Evolutionary conservation across 257 asterid genomes (phyloP).

Genomic region (Ajuga chamaepitys): DNA sequence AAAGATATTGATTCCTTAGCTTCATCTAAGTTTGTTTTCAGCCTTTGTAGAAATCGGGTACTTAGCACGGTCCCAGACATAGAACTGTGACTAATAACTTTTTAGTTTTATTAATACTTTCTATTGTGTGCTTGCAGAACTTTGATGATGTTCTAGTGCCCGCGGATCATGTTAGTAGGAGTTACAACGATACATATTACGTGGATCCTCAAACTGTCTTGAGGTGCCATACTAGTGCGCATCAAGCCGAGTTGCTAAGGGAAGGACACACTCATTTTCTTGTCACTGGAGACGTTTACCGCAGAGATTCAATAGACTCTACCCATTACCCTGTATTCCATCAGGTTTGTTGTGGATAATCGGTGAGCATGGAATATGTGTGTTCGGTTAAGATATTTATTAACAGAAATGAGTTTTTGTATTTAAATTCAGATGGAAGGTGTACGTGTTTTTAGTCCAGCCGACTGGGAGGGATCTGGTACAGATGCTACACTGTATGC

Average conservation of each 20-base stretch:
- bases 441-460: constrained; percentile 70
- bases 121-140: constrained; percentile 52
- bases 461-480: constrained; percentile 64
- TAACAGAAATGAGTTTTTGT: constrained; percentile 5
- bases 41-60: too few species aligned
- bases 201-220: constrained; percentile 85
- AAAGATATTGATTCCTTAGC: neutral
- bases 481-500: constrained; percentile 65
- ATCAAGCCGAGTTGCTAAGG: constrained; percentile 84
- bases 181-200: constrained; percentile 88
- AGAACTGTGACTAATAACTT: neutral
- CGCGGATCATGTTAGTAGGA: constrained; percentile 77
- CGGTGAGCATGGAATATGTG: constrained; percentile 1
- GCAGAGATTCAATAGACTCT: constrained; percentile 91
- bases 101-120: neutral
- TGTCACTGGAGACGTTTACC: constrained; percentile 92
- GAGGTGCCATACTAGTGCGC: constrained; percentile 98
- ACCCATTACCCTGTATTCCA: constrained; percentile 99
- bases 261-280: constrained; percentile 72
- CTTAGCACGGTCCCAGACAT: too few species aligned
- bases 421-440: constrained; percentile 78
- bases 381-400: constrained; percentile 23
- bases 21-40: neutral
- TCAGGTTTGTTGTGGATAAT: constrained; percentile 47
- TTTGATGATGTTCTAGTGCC: constrained; percentile 97